phyloP scores from a whole-genome alignment of 164 flowering plant genomes.

The Santalum album region DNA sequence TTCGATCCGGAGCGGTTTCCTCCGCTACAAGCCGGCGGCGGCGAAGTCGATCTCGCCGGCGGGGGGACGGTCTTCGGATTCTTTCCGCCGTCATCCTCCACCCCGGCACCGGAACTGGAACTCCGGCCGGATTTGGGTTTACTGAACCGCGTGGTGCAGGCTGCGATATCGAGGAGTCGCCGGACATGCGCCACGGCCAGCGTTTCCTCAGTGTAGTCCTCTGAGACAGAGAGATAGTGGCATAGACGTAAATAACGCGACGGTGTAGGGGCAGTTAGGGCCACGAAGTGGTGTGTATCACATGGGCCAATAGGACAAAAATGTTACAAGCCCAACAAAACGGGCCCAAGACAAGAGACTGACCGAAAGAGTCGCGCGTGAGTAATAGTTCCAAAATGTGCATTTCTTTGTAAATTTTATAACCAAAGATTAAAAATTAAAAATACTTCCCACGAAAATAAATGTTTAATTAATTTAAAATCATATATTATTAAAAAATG shows the following conservation, averaged over 20 bases:
- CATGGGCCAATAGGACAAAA: too few relatives aligned
- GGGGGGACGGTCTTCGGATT: constrained; percentile 20
- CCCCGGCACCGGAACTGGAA: background rate
- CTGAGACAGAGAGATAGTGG: constrained; percentile 26
- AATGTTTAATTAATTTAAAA: too few relatives aligned
- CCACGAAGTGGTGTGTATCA: too few relatives aligned
- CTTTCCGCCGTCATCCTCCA: constrained; percentile 30
- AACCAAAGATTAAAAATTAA: too few relatives aligned
- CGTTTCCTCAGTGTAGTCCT: constrained; percentile 62
- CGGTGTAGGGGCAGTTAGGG: constrained; percentile 10
- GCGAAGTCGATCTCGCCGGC: constrained; percentile 28
- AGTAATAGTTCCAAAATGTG: too few relatives aligned
- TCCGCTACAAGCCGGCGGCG: constrained; percentile 22
- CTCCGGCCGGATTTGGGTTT: constrained; percentile 25
- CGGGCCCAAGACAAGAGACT: too few relatives aligned
- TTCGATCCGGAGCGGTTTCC: constrained; percentile 12
- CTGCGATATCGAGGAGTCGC: constrained; percentile 78
- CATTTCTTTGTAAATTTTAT: too few relatives aligned
- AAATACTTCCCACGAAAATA: too few relatives aligned
- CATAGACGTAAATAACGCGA: background rate
- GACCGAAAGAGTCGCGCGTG: too few relatives aligned
- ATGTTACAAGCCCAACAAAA: too few relatives aligned
- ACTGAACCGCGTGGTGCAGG: constrained; percentile 74
- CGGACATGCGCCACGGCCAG: constrained; percentile 72
- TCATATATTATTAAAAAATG: too few relatives aligned